Conservation (phyloP, 2,329 filamentous ascomycete species). For the Cercospora sp. region DNA sequence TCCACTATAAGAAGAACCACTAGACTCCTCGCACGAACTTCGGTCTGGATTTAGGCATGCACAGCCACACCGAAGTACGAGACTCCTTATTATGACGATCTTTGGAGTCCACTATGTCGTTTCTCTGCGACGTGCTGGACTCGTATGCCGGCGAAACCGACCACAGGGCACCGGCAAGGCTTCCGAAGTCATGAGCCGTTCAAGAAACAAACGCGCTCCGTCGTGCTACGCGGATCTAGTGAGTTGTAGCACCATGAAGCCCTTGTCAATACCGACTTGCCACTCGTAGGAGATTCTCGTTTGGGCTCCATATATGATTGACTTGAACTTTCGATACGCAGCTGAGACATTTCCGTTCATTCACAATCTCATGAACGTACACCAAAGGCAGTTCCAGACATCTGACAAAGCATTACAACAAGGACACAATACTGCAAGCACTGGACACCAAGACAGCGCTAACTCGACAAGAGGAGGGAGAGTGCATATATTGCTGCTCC, state of each 20-base stretch:
- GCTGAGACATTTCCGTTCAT: background rate
- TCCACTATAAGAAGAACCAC: background rate
- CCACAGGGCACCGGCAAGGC: background rate
- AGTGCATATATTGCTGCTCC: background rate
- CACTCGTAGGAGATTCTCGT: background rate
- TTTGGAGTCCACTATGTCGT: background rate
- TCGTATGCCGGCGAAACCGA: background rate
- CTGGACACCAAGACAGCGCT: background rate
- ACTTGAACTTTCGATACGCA: background rate
- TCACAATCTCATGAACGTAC: background rate
- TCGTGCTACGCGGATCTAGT: background rate
- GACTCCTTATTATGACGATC: background rate
- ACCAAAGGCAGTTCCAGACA: background rate
- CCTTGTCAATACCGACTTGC: conserved; percentile 1
- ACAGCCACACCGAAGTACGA: conserved; percentile 1
- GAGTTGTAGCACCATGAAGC: background rate
- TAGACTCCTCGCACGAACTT: background rate
- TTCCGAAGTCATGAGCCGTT: background rate
- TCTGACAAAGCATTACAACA: background rate
- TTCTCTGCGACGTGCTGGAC: background rate
- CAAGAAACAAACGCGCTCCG: background rate
- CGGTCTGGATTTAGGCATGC: background rate
- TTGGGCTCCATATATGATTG: background rate
- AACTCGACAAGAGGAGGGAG: background rate
- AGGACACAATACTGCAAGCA: background rate